phyloP scores from a whole-genome alignment of 306 rosid species.

The Corylus heterophylla region DNA sequence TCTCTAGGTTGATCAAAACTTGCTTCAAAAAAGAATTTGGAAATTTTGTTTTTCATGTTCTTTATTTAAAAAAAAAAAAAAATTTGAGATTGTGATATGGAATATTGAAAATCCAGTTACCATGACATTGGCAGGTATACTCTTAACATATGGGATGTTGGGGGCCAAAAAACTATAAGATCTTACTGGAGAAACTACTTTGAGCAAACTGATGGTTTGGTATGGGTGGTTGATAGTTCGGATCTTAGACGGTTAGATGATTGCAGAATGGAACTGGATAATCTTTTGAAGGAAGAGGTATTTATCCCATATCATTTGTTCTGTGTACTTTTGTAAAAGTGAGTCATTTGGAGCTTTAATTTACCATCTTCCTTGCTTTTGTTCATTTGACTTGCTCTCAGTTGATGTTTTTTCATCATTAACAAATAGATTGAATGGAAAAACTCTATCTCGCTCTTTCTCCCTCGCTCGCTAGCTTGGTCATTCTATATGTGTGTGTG shows the following conservation, averaged over 20 bases:
- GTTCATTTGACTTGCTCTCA: conserved; percentile 11
- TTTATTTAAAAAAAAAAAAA: too few relatives aligned
- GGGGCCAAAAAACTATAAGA: conserved; percentile 91
- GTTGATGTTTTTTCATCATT: neutral
- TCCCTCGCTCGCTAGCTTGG: neutral
- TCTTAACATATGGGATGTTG: conserved; percentile 88
- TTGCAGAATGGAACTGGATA: conserved; percentile 84
- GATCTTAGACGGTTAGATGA: conserved; percentile 87
- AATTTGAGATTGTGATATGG: neutral
- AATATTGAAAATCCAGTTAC: conserved; percentile 17
- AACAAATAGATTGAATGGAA: neutral
- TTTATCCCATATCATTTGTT: conserved; percentile 5
- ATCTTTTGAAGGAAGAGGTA: conserved; percentile 92
- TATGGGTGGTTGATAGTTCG: conserved; percentile 92
- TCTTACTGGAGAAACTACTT: conserved; percentile 94
- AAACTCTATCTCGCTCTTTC: neutral
- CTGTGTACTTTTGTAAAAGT: neutral
- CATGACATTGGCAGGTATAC: conserved; percentile 59
- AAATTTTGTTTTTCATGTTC: neutral
- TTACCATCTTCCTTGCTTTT: neutral
- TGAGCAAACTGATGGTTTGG: conserved; percentile 90
- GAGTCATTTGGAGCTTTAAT: neutral
- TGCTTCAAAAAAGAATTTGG: neutral
- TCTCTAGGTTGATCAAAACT: neutral
- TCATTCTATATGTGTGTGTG: neutral